Evolutionary conservation across 331 rosid genomes (phyloP).

Genomic region (Pyracantha coccinea): DNA sequence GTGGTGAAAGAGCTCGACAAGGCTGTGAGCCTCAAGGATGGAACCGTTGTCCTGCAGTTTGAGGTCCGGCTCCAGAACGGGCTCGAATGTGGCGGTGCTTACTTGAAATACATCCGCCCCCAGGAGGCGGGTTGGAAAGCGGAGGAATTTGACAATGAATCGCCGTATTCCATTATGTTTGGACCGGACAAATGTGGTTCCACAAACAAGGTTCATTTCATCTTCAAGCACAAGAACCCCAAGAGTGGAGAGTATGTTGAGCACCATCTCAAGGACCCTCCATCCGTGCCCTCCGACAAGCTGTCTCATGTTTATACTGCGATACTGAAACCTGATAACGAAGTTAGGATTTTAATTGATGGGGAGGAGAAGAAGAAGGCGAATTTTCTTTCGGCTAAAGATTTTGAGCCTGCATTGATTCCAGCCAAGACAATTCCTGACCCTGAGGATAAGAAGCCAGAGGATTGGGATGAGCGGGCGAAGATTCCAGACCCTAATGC

Average conservation of each 20-base stretch:
- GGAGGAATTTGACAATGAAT: conserved; percentile 57
- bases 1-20: conserved; percentile 56
- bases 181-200: conserved; percentile 96
- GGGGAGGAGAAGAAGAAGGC: conserved; percentile 82
- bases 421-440: conserved; percentile 82
- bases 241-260: conserved; percentile 73
- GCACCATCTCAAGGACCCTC: conserved; percentile 83
- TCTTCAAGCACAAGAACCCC: conserved; percentile 90
- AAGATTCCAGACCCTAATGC: conserved; percentile 83
- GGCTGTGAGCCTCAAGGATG: conserved; percentile 48
- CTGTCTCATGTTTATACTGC: conserved; percentile 87
- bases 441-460: conserved; percentile 84
- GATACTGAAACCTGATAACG: conserved; percentile 52
- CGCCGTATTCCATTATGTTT: conserved; percentile 87
- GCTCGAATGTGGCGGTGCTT: conserved; percentile 98
- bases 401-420: conserved; percentile 81
- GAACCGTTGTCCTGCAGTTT: conserved; percentile 74
- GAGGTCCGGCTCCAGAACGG: conserved; percentile 84
- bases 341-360: conserved; percentile 54
- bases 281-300: conserved; percentile 82
- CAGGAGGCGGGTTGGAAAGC: conserved; percentile 88
- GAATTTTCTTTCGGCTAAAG: conserved; percentile 62
- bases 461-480: conserved; percentile 88
- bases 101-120: conserved; percentile 79
- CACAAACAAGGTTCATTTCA: conserved; percentile 93